Base-by-base conservation (phyloP, 2,329 filamentous ascomycete species). In the Grosmannia clavigera region DNA sequence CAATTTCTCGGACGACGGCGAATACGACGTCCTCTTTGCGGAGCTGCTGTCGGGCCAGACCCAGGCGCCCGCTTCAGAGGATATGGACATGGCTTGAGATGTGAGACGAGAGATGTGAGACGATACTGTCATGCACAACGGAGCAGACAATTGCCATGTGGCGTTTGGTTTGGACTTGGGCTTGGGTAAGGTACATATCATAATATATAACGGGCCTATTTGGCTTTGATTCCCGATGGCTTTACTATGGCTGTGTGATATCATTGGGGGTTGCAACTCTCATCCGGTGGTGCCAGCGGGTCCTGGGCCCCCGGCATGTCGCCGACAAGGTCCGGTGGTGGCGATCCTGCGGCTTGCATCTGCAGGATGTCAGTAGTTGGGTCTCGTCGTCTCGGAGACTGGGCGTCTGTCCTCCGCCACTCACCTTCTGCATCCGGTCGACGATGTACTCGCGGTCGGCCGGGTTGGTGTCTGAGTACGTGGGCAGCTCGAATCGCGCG, bases 291-390 rank as follows among this genome's bases (percentile, higher is more conserved):
- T 51, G 78, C 81, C 61, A 86, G 76, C 7, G 80, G 81, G 65
- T 92, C 89, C 69, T 92, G 89, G 22, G 88, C 87, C 57, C 88
- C 87, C 60, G 86, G 85, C 82, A 95, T 87, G 70, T 96, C 90
- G 60, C 92, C 92, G 19, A 99, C 88, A 22, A 99, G 77, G 71
- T 97, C 94, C 46, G 89, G 81, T 0, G 94, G 94, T 53, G 94
- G 94, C 25, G 89, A 91, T 11, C 94, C 94, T 63, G 88, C 87
- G 58, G 86, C 86, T 92, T 99, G 94, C 94, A 99, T 99, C 92
- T 96, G 54, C 14, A 16, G 68, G 61, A 25, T 14, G 55, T 60
- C 27, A 62, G 58, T n/a, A 5, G 22, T 52, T 11, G 31, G 2
- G 5, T 22, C 4, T 51, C 5, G 29, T 10, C 12, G 33, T 35